Evolutionary conservation across 345 rosid species (phyloP).

Genomic region (Hibiscus trionum): DNA sequence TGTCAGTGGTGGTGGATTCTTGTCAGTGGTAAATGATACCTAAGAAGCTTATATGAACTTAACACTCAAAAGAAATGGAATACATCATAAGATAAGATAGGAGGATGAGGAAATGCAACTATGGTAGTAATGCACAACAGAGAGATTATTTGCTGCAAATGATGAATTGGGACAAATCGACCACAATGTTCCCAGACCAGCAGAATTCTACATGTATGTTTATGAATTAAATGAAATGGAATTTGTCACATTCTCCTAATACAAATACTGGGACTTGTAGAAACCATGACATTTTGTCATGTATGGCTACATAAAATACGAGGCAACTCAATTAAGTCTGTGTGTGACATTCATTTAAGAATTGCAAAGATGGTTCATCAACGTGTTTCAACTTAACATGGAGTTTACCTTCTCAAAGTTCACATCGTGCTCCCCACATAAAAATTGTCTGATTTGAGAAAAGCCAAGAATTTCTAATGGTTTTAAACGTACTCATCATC

Average conservation of each 20-base stretch:
- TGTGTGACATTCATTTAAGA: neutral
- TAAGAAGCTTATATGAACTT: neutral
- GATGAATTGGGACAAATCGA: neutral
- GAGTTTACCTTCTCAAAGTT: slow-evolving; percentile 5
- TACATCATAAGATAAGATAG: neutral
- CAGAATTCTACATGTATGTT: neutral
- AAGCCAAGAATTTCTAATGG: slow-evolving; percentile 2
- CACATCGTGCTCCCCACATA: neutral
- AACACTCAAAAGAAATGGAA: neutral
- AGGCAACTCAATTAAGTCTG: neutral
- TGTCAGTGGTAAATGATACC: neutral
- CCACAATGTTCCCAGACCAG: neutral
- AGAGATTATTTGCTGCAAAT: neutral
- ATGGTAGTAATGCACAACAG: neutral
- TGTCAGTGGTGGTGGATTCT: neutral
- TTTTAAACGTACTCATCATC: slow-evolving; percentile 40
- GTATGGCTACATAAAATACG: neutral
- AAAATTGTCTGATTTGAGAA: slow-evolving; percentile 5
- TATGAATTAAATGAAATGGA: neutral
- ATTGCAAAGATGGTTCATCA: neutral
- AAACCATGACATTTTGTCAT: neutral
- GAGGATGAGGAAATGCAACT: neutral
- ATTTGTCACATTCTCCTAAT: neutral
- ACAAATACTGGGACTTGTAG: neutral
- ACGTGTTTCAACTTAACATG: neutral